These are phyloP conservation scores for Penstemon davidsonii DNA, from an alignment of 257 asterid genomes.

Conservation along the genomic window DNA sequence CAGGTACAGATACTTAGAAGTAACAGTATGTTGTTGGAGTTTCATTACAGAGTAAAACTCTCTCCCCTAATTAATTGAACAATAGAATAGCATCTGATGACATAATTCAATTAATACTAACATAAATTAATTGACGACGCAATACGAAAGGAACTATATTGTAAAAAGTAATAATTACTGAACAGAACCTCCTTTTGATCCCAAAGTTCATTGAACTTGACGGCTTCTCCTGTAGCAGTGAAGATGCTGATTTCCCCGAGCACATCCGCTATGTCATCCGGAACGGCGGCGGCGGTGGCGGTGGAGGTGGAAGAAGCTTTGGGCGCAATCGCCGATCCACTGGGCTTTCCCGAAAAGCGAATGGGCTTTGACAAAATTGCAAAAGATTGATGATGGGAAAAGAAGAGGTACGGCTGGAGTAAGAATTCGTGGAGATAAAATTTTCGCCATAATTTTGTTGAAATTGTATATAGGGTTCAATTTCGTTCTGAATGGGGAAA, in stretches of 20 bases:
- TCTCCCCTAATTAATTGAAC: no score
- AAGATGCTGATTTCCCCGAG: constrained; percentile 68
- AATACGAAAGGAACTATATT: background rate
- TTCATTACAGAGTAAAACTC: no score
- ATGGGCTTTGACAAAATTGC: constrained; percentile 21
- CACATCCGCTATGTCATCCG: constrained; percentile 50
- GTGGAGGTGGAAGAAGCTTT: constrained; percentile 34
- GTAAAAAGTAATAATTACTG: background rate
- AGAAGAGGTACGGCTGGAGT: constrained; percentile 5
- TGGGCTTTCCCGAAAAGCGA: constrained; percentile 20
- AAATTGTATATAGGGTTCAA: no score
- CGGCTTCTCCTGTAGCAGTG: constrained; percentile 67
- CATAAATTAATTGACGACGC: background rate
- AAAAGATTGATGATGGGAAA: constrained; percentile 2
- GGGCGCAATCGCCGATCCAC: constrained; percentile 28
- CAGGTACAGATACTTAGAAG: no score
- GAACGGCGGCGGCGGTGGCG: constrained; percentile 37
- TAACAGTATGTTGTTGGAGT: no score
- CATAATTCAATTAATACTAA: no score
- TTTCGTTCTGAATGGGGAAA: background rate
- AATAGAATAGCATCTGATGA: no score
- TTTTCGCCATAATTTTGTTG: constrained; percentile 23
- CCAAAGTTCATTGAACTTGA: constrained; percentile 73
- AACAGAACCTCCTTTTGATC: constrained; percentile 69
- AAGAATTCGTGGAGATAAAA: constrained; percentile 24